Evolutionary conservation across 805 yeast species (phyloP), one percentile per base, ranked within the genome.

Genomic region (Cyberlindnera americana): DNA sequence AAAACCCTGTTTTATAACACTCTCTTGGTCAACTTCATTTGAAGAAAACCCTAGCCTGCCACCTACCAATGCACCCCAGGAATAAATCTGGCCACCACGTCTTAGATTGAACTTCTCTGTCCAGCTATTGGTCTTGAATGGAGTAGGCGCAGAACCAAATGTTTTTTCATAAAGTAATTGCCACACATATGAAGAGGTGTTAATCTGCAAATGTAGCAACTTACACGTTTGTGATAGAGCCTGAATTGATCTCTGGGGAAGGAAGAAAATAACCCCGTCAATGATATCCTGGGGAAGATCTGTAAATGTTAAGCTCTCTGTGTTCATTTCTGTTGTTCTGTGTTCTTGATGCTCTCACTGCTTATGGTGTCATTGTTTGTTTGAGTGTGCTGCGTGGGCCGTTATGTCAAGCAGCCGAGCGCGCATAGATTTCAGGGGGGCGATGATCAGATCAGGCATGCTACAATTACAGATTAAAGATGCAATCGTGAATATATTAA

Each of bases 61-160:
- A 26, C 61, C 56, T 13, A 53, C 43, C 12, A 65, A 48, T 9
- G 65, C 46, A 3, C 81, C 77, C 85, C 85, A 77, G 0, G 80
- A 70, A 41, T 60, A 67, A 3, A 78, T 44, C 27, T 64, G 54
- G 7, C 73, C 71, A 7, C 51, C 43, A 4, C 61, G 49, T 26
- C 83, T 59, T 22, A 65, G 36, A 15, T 57, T 50, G 56, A 68
- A 77, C 28, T 76, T 47, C 17, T 67, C 67, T 1, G 72, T 69
- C 84, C 83, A 79, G 48, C 71, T 69, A 49, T 59, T 60, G 23
- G 53, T 47, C 0, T 68, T 56, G 28, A 62, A 56, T 1, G 78
- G 73, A 8, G 65, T 64, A 6, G 72, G 69, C 30, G 64, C 66
- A 6, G 61, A 50, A 6, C 71, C 72, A 57, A 75, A 80, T 12